Conservation (phyloP, 176 grass and related monocot genomes). For the Carex cristatella region DNA sequence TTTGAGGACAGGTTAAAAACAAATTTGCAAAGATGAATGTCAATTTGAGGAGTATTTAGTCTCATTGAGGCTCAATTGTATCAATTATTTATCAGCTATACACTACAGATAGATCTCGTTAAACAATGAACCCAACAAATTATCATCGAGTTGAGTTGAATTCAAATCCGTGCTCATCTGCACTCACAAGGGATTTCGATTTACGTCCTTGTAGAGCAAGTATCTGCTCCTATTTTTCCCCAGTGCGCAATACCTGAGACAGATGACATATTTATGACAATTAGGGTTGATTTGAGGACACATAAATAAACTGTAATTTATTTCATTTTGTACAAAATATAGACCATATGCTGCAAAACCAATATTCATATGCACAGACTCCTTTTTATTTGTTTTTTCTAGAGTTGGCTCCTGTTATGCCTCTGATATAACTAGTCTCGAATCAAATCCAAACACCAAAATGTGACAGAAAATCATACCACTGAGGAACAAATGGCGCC, state of each 20-base stretch:
- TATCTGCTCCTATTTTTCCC: constrained; percentile 82
- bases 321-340: not conserved
- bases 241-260: constrained; percentile 79
- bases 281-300: not conserved
- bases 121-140: not conserved
- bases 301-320: not conserved
- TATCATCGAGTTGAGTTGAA: not conserved
- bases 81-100: not conserved
- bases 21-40: too few relatives aligned
- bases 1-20: too few relatives aligned
- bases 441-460: not conserved
- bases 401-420: not conserved
- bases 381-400: not conserved
- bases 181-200: constrained; percentile 63
- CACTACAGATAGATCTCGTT: not conserved
- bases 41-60: too few relatives aligned
- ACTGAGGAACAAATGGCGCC: constrained; percentile 95
- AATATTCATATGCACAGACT: not conserved
- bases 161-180: not conserved
- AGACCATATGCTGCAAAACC: too few relatives aligned
- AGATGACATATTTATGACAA: constrained; percentile 19
- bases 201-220: constrained; percentile 95
- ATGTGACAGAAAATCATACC: constrained; percentile 27
- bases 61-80: not conserved
- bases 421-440: not conserved